A percentile compares a stretch with the other conserved stretches of the same genome.
Conservation (phyloP, 2,329 filamentous ascomycete species). For the Penicillium occitanis region DNA sequence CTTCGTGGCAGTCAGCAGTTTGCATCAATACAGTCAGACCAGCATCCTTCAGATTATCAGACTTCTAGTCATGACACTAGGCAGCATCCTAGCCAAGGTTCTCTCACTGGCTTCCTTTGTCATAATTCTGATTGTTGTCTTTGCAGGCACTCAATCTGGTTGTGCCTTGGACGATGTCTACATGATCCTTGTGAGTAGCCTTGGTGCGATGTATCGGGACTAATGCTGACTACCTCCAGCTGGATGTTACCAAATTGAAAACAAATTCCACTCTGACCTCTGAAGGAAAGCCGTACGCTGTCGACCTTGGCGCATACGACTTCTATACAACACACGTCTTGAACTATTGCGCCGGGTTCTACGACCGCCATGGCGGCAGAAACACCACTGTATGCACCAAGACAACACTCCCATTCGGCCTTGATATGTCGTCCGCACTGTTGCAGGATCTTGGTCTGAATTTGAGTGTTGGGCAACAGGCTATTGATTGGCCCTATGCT, state of each 20-base stretch:
- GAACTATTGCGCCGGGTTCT: slow-evolving; percentile 15
- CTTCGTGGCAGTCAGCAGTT: background rate
- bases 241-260: slow-evolving; percentile 10
- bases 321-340: slow-evolving; percentile 14
- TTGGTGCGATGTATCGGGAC: too few relatives aligned
- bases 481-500: slow-evolving; percentile 10
- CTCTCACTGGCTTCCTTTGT: slow-evolving; percentile 6
- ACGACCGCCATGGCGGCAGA: background rate
- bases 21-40: background rate
- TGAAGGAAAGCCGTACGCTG: background rate
- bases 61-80: slow-evolving; percentile 4
- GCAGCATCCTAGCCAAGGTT: background rate
- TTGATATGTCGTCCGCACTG: slow-evolving; percentile 4
- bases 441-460: background rate
- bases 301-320: slow-evolving; percentile 10
- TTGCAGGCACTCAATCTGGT: slow-evolving; percentile 11
- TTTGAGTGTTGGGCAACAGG: background rate
- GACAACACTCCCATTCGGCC: slow-evolving; percentile 7
- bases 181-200: slow-evolving; percentile 5
- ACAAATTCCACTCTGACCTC: background rate
- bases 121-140: slow-evolving; percentile 8
- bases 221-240: slow-evolving; percentile 1
- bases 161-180: slow-evolving; percentile 12
- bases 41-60: background rate
- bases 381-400: slow-evolving; percentile 13